Evolutionary conservation across 1,139 yeast species (phyloP).

Genomic region (Candida pseudocylindracea): DNA sequence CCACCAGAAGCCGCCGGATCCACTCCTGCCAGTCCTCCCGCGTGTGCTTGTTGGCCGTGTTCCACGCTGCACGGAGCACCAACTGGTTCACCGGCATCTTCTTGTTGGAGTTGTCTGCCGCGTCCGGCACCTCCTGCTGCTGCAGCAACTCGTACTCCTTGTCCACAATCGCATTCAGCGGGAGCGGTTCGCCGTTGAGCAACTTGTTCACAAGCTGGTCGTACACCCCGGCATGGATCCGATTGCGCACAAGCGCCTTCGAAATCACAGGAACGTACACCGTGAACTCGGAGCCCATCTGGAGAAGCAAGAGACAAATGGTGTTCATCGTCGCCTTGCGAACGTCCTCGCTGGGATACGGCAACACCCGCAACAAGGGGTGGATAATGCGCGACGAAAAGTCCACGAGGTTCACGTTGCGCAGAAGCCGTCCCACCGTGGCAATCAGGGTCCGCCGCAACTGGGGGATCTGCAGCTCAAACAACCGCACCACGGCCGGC

Average conservation of each 20-base stretch:
- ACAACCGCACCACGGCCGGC: slow-evolving; percentile 64
- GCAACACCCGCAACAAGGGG: slow-evolving; percentile 55
- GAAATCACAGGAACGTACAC: slow-evolving; percentile 79
- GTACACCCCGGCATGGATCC: slow-evolving; percentile 51
- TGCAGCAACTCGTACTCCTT: slow-evolving; percentile 34
- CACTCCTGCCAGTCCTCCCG: slow-evolving; percentile 98
- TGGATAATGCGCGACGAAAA: slow-evolving; percentile 85
- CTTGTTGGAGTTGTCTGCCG: slow-evolving; percentile 38
- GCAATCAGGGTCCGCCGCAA: slow-evolving; percentile 62
- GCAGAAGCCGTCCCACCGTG: slow-evolving; percentile 65
- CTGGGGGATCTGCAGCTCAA: slow-evolving; percentile 42
- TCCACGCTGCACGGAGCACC: slow-evolving; percentile 74
- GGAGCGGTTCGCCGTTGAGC: slow-evolving; percentile 74
- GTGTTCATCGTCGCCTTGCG: slow-evolving; percentile 53
- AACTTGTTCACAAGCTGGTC: slow-evolving; percentile 66
- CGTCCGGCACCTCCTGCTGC: slow-evolving; percentile 36
- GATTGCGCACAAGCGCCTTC: slow-evolving; percentile 38
- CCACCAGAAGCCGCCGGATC: slow-evolving; percentile 75
- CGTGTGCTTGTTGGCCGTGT: slow-evolving; percentile 69
- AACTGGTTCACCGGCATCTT: slow-evolving; percentile 67
- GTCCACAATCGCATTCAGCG: slow-evolving; percentile 52
- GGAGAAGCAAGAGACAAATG: slow-evolving; percentile 53
- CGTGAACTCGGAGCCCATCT: slow-evolving; percentile 65
- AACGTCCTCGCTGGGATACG: slow-evolving; percentile 18
- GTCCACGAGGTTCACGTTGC: slow-evolving; percentile 53